A percentile compares a stretch with the other conserved stretches of the same genome.
Conservation (phyloP, 2,329 filamentous ascomycete genomes). For the Alternaria ventricosa region DNA sequence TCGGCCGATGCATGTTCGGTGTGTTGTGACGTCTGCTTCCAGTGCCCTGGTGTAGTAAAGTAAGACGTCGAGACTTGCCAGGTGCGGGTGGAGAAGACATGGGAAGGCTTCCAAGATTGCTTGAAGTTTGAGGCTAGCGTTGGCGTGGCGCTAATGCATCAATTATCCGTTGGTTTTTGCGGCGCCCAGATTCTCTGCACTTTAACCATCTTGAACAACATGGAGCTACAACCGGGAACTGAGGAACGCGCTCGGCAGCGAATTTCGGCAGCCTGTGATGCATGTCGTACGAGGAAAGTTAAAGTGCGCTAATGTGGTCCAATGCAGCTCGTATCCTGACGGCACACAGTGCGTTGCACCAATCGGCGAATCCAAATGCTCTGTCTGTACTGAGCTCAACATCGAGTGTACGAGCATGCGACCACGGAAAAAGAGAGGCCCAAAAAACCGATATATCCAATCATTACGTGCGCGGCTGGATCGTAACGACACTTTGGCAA, state of each 20-base stretch:
- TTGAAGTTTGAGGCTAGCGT: constrained; percentile 27
- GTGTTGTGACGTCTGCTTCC: constrained; percentile 6
- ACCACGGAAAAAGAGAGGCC: constrained; percentile 27
- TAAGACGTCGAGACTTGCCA: neutral
- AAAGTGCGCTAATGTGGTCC: constrained; percentile 13
- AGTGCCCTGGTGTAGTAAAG: neutral
- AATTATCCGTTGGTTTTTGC: constrained; percentile 17
- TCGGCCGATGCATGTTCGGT: constrained; percentile 53
- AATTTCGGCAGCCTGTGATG: constrained; percentile 26
- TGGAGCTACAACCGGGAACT: constrained; percentile 3
- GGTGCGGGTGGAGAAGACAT: constrained; percentile 12
- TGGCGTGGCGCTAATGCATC: constrained; percentile 4
- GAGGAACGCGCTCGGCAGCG: constrained; percentile 14
- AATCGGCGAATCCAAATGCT: constrained; percentile 9
- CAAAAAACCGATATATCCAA: constrained; percentile 25
- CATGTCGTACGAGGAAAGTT: constrained; percentile 28
- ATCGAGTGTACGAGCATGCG: constrained; percentile 21
- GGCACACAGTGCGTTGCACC: constrained; percentile 11
- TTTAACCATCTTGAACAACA: neutral
- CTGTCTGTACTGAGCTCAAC: constrained; percentile 16
- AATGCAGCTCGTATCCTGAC: neutral
- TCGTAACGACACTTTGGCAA: neutral
- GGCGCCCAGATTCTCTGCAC: neutral
- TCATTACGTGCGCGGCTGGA: constrained; percentile 13
- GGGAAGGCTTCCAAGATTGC: constrained; percentile 22